Percentiles rank a stretch among this genome's conserved stretches.
phyloP scores from a whole-genome alignment of 805 yeast genomes.

The Nakazawaea sp. region DNA sequence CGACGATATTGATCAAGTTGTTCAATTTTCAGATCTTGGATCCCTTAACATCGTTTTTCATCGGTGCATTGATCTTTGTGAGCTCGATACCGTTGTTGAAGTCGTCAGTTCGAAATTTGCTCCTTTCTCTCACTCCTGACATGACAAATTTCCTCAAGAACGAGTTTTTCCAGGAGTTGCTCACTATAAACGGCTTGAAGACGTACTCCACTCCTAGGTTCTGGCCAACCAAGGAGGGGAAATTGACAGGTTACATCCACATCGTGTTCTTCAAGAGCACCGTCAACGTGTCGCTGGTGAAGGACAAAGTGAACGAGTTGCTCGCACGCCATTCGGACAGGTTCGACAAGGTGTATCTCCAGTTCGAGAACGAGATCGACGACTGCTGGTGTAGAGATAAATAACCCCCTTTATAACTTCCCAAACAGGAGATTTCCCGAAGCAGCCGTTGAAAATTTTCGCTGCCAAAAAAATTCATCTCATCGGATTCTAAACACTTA shows the following conservation, averaged over 20 bases:
- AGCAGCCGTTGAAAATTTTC: background rate
- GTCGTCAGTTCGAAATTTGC: slow-evolving; percentile 69
- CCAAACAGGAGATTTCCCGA: background rate
- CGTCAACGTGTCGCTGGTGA: slow-evolving; percentile 18
- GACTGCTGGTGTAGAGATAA: slow-evolving; percentile 30
- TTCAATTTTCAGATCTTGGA: slow-evolving; percentile 75
- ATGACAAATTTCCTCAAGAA: slow-evolving; percentile 26
- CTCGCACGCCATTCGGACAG: slow-evolving; percentile 15
- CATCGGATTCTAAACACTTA: background rate
- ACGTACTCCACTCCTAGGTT: slow-evolving; percentile 87
- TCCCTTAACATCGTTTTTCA: slow-evolving; percentile 85
- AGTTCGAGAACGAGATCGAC: slow-evolving; percentile 29
- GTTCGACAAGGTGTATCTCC: slow-evolving; percentile 22
- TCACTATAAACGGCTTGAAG: slow-evolving; percentile 69
- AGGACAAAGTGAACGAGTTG: slow-evolving; percentile 21
- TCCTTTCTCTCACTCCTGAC: slow-evolving; percentile 49
- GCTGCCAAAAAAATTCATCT: background rate
- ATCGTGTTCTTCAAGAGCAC: slow-evolving; percentile 51
- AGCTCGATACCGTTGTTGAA: slow-evolving; percentile 82
- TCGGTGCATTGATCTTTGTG: slow-evolving; percentile 70
- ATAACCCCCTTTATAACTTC: background rate
- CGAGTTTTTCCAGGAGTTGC: slow-evolving; percentile 66
- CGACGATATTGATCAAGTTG: slow-evolving; percentile 69
- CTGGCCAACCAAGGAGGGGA: slow-evolving; percentile 56
- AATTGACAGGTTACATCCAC: slow-evolving; percentile 73